phyloP scores from a whole-genome alignment of 148 eudicot genomes.

The Hydrangea macrophylla region DNA sequence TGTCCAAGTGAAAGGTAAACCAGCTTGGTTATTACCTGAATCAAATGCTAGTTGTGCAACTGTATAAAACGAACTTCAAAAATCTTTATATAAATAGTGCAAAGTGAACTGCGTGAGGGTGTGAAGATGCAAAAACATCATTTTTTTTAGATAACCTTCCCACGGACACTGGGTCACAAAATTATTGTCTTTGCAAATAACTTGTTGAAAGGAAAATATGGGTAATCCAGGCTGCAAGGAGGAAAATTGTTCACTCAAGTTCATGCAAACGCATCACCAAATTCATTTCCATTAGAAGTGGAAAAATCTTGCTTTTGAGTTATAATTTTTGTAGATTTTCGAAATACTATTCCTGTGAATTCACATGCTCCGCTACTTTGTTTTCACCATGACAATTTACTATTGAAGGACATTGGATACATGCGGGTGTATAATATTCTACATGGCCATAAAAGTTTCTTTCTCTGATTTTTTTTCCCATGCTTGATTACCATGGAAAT shows the following conservation, averaged over 20 bases:
- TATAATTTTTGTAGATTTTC: background rate
- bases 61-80: background rate
- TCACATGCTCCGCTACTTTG: background rate
- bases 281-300: background rate
- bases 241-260: background rate
- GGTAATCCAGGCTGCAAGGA: background rate
- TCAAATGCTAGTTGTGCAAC: constrained; percentile 6
- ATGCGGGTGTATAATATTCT: background rate
- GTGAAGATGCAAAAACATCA: background rate
- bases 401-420: background rate
- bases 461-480: too few relatives aligned
- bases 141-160: background rate
- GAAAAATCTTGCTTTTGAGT: background rate
- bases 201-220: background rate
- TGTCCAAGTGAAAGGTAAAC: constrained; percentile 28
- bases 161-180: background rate
- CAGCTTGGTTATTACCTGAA: constrained; percentile 4
- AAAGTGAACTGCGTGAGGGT: background rate
- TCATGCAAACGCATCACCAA: background rate
- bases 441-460: background rate
- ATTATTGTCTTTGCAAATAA: background rate
- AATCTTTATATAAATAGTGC: background rate
- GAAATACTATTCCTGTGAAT: background rate
- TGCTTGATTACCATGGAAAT: constrained; percentile 2
- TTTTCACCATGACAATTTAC: background rate